Conservation (phyloP, 2,329 filamentous ascomycete genomes). For the Trichoderma cornu-damae region DNA sequence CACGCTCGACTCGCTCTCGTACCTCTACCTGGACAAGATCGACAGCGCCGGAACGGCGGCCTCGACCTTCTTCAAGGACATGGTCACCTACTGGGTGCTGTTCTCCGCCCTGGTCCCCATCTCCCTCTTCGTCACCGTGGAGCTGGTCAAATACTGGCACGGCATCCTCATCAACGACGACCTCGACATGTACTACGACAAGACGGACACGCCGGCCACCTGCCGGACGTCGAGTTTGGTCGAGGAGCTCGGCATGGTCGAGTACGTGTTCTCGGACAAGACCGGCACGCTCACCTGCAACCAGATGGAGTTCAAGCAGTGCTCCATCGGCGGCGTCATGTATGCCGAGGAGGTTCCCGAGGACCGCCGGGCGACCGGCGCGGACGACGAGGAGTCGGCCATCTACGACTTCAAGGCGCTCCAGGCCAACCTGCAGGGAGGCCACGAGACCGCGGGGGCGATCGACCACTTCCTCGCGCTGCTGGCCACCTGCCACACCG, state of each 20-base stretch:
- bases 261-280: conserved; percentile 98
- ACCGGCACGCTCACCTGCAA: conserved; percentile 97
- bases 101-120: conserved; percentile 97
- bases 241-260: conserved; percentile 95
- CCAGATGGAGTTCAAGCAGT: conserved; percentile 97
- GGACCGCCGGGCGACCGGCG: conserved; percentile 73
- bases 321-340: conserved; percentile 85
- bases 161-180: conserved; percentile 98
- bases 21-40: conserved; percentile 63
- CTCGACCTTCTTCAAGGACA: conserved; percentile 82
- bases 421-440: conserved; percentile 58
- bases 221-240: conserved; percentile 95
- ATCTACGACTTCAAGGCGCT: conserved; percentile 81
- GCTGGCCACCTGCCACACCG: conserved; percentile 88
- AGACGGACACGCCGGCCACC: conserved; percentile 89
- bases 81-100: conserved; percentile 97
- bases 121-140: conserved; percentile 94
- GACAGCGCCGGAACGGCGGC: conserved; percentile 52
- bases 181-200: conserved; percentile 95
- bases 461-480: conserved; percentile 81
- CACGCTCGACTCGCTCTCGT: conserved; percentile 57
- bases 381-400: conserved; percentile 76
- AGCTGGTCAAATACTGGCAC: conserved; percentile 97
- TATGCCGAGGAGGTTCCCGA: conserved; percentile 91
- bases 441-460: conserved; percentile 45